Percentiles rank a stretch among this genome's conserved stretches.
Evolutionary conservation across 495 filamentous ascomycete species (phyloP).

Genomic region (Cetradonia linearis): DNA sequence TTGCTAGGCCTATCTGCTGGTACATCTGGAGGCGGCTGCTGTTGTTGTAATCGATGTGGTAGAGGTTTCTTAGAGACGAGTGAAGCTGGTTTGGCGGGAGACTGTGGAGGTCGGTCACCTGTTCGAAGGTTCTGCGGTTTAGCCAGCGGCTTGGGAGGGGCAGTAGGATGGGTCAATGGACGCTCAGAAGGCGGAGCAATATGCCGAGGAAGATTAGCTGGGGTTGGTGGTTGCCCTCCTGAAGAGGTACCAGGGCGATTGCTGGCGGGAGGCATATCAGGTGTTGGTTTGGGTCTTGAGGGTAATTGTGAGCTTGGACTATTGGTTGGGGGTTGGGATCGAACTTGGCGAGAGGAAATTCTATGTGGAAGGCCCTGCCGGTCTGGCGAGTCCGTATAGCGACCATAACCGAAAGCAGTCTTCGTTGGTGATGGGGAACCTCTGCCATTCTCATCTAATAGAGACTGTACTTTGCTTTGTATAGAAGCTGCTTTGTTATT

Average conservation of each 20-base stretch:
- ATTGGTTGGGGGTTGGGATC: neutral
- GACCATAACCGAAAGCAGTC: conserved; percentile 83
- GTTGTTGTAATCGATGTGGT: conserved; percentile 8
- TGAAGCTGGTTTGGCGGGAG: conserved; percentile 19
- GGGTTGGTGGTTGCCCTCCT: neutral
- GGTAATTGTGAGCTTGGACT: conserved; percentile 7
- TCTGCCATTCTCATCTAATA: conserved; percentile 71
- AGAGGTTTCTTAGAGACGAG: conserved; percentile 11
- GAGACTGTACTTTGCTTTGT: conserved; percentile 75
- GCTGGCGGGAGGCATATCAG: conserved; percentile 1
- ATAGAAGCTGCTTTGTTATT: conserved; percentile 59
- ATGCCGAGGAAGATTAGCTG: neutral
- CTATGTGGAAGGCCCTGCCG: conserved; percentile 12
- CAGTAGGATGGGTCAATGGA: conserved; percentile 11
- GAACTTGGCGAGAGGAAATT: conserved; percentile 15
- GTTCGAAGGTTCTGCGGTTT: conserved; percentile 25
- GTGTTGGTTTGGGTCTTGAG: conserved; percentile 7
- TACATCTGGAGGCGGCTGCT: conserved; percentile 12
- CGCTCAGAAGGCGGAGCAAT: conserved; percentile 7
- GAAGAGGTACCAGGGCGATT: conserved; percentile 3
- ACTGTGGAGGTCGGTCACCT: conserved; percentile 18
- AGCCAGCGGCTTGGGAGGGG: conserved; percentile 24
- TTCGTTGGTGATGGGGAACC: conserved; percentile 45
- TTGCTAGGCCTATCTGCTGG: conserved; percentile 27
- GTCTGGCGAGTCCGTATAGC: conserved; percentile 51